Evolutionary conservation across 2,329 filamentous ascomycete genomes (phyloP), one percentile per base, ranked within the genome.

Genomic region (Periconia digitata): DNA sequence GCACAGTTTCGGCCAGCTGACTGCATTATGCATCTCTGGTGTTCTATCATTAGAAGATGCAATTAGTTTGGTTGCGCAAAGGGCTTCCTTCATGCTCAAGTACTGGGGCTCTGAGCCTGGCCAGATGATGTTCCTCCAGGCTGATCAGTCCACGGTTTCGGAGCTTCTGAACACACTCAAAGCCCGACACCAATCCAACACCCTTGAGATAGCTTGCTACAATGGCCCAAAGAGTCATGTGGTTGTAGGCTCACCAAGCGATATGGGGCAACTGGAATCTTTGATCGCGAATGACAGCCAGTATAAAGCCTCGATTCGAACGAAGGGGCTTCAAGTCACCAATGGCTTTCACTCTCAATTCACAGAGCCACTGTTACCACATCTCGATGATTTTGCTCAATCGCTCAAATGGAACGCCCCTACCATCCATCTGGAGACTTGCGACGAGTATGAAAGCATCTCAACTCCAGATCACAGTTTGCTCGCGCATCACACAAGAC

Each of bases 141-240:
- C 40, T 10, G 44, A 51, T 23, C 29, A 49, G 22, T 20, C 45
- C 21, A 34, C 39, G 7, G 35, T 53, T 16, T 46, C 29, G 8
- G 18, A 45, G 12, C 10, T 34, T n/a, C 29, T 41, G 4, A 21
- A 17, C 24, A 6, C 8, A 10, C 40, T 21, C 7, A 3, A 17
- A 24, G 15, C 36, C 12, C 6, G 5, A 3, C 10, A 23, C 21
- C 6, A 12, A 16, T 43, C 43, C 6, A 4, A 20, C 7, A 3
- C 27, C 22, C 7, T 44, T 10, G 56, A 53, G 22, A 72, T 81
- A 21, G 78, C 79, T 0, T 80, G 77, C 54, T 63, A 46, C 55
- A 62, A 54, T 39, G 48, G 38, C 0, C 72, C 71, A 0, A 52
- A 46, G 3, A 75, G 62, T 50, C 72, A 75, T 53, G 74, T 74